Percentiles rank a stretch among this genome's conserved stretches.
These are phyloP conservation scores for Brettanomyces nanus DNA, from an alignment of 805 yeast species.

Conservation along the genomic window DNA sequence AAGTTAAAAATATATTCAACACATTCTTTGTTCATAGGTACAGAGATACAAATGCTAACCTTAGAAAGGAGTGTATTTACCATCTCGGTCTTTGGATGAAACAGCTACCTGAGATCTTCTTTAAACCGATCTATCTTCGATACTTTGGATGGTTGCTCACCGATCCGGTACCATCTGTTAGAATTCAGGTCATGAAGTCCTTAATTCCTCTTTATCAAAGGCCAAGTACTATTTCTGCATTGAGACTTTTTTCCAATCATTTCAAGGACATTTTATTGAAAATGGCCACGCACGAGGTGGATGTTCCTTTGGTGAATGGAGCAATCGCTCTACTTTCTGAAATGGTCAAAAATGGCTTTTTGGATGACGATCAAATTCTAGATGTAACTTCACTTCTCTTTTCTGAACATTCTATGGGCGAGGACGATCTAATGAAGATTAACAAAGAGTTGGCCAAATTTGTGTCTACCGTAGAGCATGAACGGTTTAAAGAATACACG, in stretches of 20 bases:
- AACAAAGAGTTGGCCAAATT: slow-evolving; percentile 48
- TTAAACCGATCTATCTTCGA: slow-evolving; percentile 61
- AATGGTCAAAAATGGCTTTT: slow-evolving; percentile 49
- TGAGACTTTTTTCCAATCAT: slow-evolving; percentile 72
- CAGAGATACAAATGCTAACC: slow-evolving; percentile 66
- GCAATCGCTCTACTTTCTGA: slow-evolving; percentile 48
- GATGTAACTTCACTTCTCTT: slow-evolving; percentile 18
- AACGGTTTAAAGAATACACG: slow-evolving; percentile 28
- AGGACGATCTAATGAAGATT: slow-evolving; percentile 21
- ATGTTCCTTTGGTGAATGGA: slow-evolving; percentile 42
- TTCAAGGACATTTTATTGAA: slow-evolving; percentile 59
- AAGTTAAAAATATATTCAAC: slow-evolving; percentile 57
- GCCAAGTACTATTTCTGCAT: slow-evolving; percentile 44
- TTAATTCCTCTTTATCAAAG: slow-evolving; percentile 41
- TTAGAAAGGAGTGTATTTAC: slow-evolving; percentile 61
- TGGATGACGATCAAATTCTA: slow-evolving; percentile 47
- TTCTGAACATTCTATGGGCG: slow-evolving; percentile 16
- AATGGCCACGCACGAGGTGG: slow-evolving; percentile 51
- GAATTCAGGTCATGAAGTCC: slow-evolving; percentile 55
- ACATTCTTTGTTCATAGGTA: slow-evolving; percentile 68
- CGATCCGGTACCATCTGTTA: slow-evolving; percentile 54
- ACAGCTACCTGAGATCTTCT: slow-evolving; percentile 60
- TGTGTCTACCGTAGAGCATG: slow-evolving; percentile 35
- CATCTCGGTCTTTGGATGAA: slow-evolving; percentile 66
- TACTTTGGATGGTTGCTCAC: slow-evolving; percentile 81